Base-by-base conservation (phyloP, 225 moss, liverwort and hornwort genomes). In the Straminergon stramineum region DNA sequence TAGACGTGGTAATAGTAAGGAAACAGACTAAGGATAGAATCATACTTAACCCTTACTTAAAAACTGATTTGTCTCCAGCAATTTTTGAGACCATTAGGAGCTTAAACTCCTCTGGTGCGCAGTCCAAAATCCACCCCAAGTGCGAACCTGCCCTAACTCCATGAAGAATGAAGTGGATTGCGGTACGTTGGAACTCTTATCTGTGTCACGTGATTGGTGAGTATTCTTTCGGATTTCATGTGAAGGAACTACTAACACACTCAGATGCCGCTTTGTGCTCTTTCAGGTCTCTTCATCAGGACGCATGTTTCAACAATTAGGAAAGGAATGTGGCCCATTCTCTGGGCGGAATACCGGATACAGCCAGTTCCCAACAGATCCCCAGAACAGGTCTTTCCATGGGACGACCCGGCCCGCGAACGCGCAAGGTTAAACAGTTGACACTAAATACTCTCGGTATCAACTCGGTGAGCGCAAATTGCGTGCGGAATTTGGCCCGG, bases 201-300 rank as follows among this genome's bases (percentile, higher is more conserved):
- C 57, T 45, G 37, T 91, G 66, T 83, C 93, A 85, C 89, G 66
- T 86, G 83, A 89, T 75, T 87, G 79, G 88, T 85, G 53, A 87
- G 51, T 76, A 87, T 51, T 68, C 75, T 62, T 61, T 78, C 18
- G 81, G 62, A 84, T 91, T 82, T 70, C 83, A 79, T 27, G 71
- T 79, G 89, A 90, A 79, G 83, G 37, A 87, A 79, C 81, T 61
- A 51, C 71, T 73, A 65, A 26, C 65, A 71, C 62, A 26, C 65
- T 65, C 62, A 62, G 35, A 70, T 56, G 77, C 71, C 58, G 43
- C 43, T 79, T 60, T 78, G 87, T 85, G 82, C 84, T 89, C 89
- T 86, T 90, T 86, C 86, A 79, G 79, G 90, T 79, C 88, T 86
- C 51, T 82, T 87, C 79, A 58, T 48, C 32, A 22, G 41, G 32